Evolutionary conservation across 139 green algal genomes (phyloP).

Genomic region (Picochlorum sp.): DNA sequence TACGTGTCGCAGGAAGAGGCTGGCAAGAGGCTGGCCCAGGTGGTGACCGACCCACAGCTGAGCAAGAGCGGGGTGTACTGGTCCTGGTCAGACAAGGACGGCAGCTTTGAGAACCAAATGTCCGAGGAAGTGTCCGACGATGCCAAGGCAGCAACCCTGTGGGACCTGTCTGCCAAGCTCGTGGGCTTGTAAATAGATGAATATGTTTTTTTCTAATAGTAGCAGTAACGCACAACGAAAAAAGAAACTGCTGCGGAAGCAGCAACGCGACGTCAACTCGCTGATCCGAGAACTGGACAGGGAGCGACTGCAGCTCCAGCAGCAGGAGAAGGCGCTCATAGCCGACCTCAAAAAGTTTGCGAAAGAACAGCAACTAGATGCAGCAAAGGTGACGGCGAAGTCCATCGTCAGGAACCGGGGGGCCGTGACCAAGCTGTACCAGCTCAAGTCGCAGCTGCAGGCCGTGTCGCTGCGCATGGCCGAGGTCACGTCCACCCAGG

Average conservation of each 20-base stretch:
- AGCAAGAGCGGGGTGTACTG: constrained; percentile 75
- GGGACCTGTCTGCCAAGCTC: constrained; percentile 63
- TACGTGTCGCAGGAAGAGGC: constrained; percentile 82
- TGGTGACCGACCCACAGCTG: constrained; percentile 61
- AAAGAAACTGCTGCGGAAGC: constrained; percentile 88
- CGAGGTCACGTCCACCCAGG: constrained; percentile 93
- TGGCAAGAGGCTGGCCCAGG: constrained; percentile 69
- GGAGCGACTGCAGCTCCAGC: constrained; percentile 58
- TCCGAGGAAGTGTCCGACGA: constrained; percentile 56
- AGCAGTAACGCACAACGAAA: constrained; percentile 64
- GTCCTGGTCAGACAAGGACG: constrained; percentile 63
- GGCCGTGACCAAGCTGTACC: constrained; percentile 95
- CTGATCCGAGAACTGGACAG: constrained; percentile 95
- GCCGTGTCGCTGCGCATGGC: constrained; percentile 88
- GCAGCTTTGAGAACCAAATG: constrained; percentile 28
- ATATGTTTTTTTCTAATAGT: background rate
- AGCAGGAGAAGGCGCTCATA: constrained; percentile 62
- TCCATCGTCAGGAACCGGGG: constrained; percentile 93
- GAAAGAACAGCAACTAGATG: constrained; percentile 93
- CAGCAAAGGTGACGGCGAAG: constrained; percentile 98
- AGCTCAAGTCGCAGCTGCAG: constrained; percentile 93
- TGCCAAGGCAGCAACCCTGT: constrained; percentile 68
- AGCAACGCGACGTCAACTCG: constrained; percentile 96
- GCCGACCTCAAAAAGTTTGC: constrained; percentile 97
- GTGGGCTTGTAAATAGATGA: constrained; percentile 50